A percentile compares a stretch with the other conserved stretches of the same genome.
These are phyloP conservation scores for Silene latifolia DNA, from an alignment of 148 eudicot species.

Conservation along the genomic window DNA sequence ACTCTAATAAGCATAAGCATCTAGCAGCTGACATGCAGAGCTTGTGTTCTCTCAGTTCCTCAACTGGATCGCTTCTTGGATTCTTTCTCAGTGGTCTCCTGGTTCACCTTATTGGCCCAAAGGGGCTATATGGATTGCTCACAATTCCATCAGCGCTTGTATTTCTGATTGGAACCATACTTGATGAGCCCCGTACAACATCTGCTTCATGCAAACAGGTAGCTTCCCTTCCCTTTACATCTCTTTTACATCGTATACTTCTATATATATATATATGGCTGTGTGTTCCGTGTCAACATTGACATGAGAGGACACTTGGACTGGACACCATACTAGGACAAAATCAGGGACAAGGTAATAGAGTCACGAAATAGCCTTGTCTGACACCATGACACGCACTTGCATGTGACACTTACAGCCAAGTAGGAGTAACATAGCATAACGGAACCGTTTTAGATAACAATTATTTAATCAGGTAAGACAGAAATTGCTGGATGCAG, in stretches of 20 bases:
- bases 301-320: too few relatives aligned
- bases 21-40: conserved; percentile 97
- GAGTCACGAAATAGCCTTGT: too few relatives aligned
- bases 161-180: conserved; percentile 56
- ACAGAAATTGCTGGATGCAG: conserved; percentile 55
- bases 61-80: conserved; percentile 76
- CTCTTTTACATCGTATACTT: background rate
- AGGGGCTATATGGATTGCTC: conserved; percentile 90
- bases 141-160: conserved; percentile 66
- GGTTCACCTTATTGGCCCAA: conserved; percentile 81
- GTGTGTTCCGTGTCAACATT: too few relatives aligned
- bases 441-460: background rate
- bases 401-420: too few relatives aligned
- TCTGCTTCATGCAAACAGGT: conserved; percentile 66
- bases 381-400: too few relatives aligned
- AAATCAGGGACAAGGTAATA: too few relatives aligned
- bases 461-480: conserved; percentile 39
- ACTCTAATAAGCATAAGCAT: conserved; percentile 55
- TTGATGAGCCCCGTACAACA: conserved; percentile 51
- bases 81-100: conserved; percentile 82
- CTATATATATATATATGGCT: too few relatives aligned
- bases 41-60: conserved; percentile 73
- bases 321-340: too few relatives aligned
- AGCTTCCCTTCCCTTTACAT: conserved; percentile 13
- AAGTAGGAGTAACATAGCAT: background rate